Percentiles rank a stretch among this genome's conserved stretches.
phyloP scores from a whole-genome alignment of 768 basidiomycete species.

The Boletus speciosus region DNA sequence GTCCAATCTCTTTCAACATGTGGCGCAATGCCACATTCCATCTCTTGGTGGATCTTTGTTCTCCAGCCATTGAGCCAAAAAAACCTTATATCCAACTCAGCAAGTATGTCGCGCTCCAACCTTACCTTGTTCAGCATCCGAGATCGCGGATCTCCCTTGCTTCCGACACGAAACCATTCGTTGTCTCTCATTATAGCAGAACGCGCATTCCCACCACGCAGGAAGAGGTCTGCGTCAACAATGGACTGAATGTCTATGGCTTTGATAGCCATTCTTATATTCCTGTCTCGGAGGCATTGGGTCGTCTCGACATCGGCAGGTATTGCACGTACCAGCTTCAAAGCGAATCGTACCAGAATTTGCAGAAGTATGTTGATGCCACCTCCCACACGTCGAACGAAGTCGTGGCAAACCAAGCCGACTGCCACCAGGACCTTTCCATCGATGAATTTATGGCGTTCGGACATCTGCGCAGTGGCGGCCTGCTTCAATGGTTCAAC shows the following conservation, averaged over 20 bases:
- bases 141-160: slow-evolving; percentile 21
- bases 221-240: slow-evolving; percentile 28
- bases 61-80: neutral
- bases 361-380: slow-evolving; percentile 35
- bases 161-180: slow-evolving; percentile 25
- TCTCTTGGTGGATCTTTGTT: slow-evolving; percentile 38
- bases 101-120: slow-evolving; percentile 9
- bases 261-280: slow-evolving; percentile 25
- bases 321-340: slow-evolving; percentile 35
- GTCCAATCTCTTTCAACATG: slow-evolving; percentile 38
- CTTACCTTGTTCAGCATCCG: slow-evolving; percentile 13
- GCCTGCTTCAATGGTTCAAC: slow-evolving; percentile 43
- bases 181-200: slow-evolving; percentile 14
- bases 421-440: slow-evolving; percentile 38
- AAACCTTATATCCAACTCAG: slow-evolving; percentile 13
- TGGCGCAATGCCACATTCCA: slow-evolving; percentile 43
- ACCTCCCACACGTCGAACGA: slow-evolving; percentile 42
- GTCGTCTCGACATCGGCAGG: slow-evolving; percentile 8
- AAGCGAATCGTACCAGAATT: slow-evolving; percentile 28
- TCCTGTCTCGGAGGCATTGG: slow-evolving; percentile 17
- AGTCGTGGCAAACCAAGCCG: slow-evolving; percentile 40
- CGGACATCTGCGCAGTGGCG: slow-evolving; percentile 31
- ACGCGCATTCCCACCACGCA: slow-evolving; percentile 10
- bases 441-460: slow-evolving; percentile 47
- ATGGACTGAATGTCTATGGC: slow-evolving; percentile 30